phyloP scores from a whole-genome alignment of 805 yeast genomes.

The Barnettozyma wickerhamii region DNA sequence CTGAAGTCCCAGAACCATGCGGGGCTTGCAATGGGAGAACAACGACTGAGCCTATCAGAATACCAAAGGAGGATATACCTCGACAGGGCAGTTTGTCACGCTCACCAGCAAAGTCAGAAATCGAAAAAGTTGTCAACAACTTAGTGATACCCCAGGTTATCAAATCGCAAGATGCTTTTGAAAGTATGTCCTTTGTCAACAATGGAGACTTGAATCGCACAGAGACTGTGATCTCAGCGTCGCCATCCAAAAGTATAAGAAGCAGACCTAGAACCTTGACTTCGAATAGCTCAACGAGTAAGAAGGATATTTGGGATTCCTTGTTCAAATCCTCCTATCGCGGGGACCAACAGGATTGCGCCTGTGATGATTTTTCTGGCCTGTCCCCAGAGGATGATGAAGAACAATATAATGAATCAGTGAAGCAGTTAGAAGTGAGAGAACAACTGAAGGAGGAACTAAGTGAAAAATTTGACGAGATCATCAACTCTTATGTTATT shows the following conservation, averaged over 20 bases:
- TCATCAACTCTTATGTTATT: constrained; percentile 37
- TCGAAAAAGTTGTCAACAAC: neutral
- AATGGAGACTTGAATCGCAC: constrained; percentile 3
- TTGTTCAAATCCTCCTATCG: constrained; percentile 13
- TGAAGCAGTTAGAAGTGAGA: constrained; percentile 16
- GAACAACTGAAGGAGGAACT: constrained; percentile 21
- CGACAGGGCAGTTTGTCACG: neutral
- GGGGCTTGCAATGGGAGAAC: too few relatives aligned
- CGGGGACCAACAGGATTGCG: constrained; percentile 10
- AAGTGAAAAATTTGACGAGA: constrained; percentile 32
- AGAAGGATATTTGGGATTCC: constrained; percentile 15
- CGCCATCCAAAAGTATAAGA: neutral
- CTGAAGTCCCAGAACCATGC: constrained; percentile 17
- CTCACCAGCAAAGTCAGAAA: constrained; percentile 6
- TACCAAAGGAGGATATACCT: neutral
- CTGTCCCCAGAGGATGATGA: constrained; percentile 13
- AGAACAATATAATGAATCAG: constrained; percentile 16
- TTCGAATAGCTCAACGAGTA: neutral
- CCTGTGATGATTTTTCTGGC: constrained; percentile 10
- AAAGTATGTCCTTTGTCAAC: constrained; percentile 19
- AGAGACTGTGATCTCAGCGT: too few relatives aligned
- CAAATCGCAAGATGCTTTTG: constrained; percentile 17
- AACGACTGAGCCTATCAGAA: neutral
- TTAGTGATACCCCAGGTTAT: constrained; percentile 16
- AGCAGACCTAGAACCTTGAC: neutral